Conservation (phyloP, 2,329 filamentous ascomycete genomes). For the Exutisphaerella laricina region DNA sequence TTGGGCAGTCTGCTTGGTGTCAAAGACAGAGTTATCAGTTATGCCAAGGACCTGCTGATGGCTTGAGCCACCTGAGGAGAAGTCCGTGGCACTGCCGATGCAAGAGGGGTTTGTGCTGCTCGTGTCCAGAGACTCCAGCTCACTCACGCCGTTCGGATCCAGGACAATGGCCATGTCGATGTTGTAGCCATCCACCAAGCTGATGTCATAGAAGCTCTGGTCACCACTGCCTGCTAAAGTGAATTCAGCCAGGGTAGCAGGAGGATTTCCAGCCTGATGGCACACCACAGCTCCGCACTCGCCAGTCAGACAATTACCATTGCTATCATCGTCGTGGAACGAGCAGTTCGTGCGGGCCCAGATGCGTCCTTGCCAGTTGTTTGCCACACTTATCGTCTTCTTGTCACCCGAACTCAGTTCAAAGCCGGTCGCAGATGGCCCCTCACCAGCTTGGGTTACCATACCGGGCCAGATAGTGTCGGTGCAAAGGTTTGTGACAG, state of each 20-base stretch:
- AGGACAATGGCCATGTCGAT: constrained; percentile 59
- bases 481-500: constrained; percentile 66
- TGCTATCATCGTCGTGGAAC: constrained; percentile 59
- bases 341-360: constrained; percentile 83
- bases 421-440: constrained; percentile 61
- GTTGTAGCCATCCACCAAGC: constrained; percentile 80
- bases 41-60: constrained; percentile 49
- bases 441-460: constrained; percentile 64
- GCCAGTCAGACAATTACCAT: constrained; percentile 59
- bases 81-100: constrained; percentile 63
- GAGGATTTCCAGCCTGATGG: constrained; percentile 55
- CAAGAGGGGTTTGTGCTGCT: constrained; percentile 73
- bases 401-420: constrained; percentile 55
- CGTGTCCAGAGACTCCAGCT: constrained; percentile 59
- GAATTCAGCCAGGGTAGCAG: constrained; percentile 75
- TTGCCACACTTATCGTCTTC: constrained; percentile 58
- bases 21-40: constrained; percentile 61
- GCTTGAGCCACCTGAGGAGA: constrained; percentile 43
- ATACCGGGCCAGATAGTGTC: constrained; percentile 72
- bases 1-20: constrained; percentile 52
- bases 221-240: constrained; percentile 62
- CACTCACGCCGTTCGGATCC: constrained; percentile 52
- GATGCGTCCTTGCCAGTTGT: constrained; percentile 73
- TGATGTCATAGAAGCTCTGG: constrained; percentile 79
- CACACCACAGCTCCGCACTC: constrained; percentile 71